These are phyloP conservation scores for Phyllostachys edulis DNA, from an alignment of 176 grass and related monocot genomes.

Conservation along the genomic window DNA sequence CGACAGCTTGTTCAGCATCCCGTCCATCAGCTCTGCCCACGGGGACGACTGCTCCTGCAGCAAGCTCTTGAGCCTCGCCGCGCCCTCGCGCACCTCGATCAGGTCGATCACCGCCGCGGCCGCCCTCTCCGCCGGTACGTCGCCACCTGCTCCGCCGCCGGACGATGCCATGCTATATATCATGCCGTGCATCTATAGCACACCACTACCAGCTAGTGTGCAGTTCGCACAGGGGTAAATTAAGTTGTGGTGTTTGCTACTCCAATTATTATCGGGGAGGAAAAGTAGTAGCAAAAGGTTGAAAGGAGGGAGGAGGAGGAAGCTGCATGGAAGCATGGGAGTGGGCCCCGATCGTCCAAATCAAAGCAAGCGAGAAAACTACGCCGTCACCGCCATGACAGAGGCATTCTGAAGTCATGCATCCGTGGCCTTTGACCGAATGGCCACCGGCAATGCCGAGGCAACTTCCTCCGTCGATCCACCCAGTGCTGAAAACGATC, in stretches of 20 bases:
- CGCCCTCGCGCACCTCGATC: conserved; percentile 36
- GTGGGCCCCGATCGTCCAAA: background rate
- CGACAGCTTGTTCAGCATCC: conserved; percentile 41
- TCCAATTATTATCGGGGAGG: background rate
- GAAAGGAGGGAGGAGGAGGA: conserved; percentile 4
- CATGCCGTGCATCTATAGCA: conserved; percentile 7
- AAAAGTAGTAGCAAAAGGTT: conserved; percentile 13
- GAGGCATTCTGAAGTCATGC: conserved; percentile 13
- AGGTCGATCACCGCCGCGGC: conserved; percentile 30
- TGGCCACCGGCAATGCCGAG: conserved; percentile 15
- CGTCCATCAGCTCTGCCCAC: conserved; percentile 33
- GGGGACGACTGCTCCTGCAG: conserved; percentile 19
- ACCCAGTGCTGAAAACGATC: background rate
- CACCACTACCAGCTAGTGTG: background rate
- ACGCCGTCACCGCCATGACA: conserved; percentile 46
- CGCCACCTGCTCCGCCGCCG: background rate
- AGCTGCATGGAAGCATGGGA: conserved; percentile 32
- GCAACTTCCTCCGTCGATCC: conserved; percentile 24
- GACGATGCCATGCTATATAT: conserved; percentile 2
- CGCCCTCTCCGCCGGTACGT: conserved; percentile 26
- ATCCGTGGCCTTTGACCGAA: conserved; percentile 19
- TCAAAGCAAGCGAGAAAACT: background rate
- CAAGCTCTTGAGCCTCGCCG: conserved; percentile 25
- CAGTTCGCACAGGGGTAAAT: background rate
- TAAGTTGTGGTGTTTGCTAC: background rate